These are phyloP conservation scores for Phytopythium delawarense DNA, from an alignment of 352 stramenopile species.

Conservation along the genomic window DNA sequence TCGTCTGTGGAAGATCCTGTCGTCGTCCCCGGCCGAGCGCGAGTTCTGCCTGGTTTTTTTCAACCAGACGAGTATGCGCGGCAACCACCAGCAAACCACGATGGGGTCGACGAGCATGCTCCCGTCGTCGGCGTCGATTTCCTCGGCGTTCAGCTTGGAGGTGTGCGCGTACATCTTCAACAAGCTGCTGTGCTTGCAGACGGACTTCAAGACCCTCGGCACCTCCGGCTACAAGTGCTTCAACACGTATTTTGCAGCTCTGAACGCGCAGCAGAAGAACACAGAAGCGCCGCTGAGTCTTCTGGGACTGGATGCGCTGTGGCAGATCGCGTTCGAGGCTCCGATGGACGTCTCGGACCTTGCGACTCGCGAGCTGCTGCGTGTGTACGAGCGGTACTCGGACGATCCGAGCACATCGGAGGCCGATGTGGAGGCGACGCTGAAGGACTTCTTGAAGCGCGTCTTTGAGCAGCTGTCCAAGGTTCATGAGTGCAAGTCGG, in stretches of 20 bases:
- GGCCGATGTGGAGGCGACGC: conserved; percentile 25
- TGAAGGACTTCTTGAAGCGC: conserved; percentile 80
- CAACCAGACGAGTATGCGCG: conserved; percentile 65
- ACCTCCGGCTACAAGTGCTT: conserved; percentile 85
- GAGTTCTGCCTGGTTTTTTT: conserved; percentile 86
- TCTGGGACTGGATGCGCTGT: conserved; percentile 78
- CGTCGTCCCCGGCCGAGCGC: conserved; percentile 59
- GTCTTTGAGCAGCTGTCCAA: conserved; percentile 69
- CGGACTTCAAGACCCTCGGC: conserved; percentile 66
- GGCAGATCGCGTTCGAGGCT: conserved; percentile 78
- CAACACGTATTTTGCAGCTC: conserved; percentile 78
- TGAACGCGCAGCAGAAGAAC: conserved; percentile 62
- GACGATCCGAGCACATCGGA: conserved; percentile 23
- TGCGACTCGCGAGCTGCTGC: conserved; percentile 71
- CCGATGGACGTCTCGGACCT: conserved; percentile 72
- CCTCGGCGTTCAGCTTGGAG: conserved; percentile 67
- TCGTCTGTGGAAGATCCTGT: conserved; percentile 72
- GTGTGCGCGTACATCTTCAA: conserved; percentile 84
- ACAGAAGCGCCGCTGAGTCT: conserved; percentile 34
- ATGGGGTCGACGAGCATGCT: conserved; percentile 13
- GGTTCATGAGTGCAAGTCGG: conserved; percentile 39
- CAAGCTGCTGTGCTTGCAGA: conserved; percentile 75
- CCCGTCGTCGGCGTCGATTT: conserved; percentile 37
- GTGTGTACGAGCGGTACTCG: conserved; percentile 70
- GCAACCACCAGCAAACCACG: conserved; percentile 23